Conservation (phyloP, 2,329 filamentous ascomycete genomes). For the Aspergillus novofumigatus region DNA sequence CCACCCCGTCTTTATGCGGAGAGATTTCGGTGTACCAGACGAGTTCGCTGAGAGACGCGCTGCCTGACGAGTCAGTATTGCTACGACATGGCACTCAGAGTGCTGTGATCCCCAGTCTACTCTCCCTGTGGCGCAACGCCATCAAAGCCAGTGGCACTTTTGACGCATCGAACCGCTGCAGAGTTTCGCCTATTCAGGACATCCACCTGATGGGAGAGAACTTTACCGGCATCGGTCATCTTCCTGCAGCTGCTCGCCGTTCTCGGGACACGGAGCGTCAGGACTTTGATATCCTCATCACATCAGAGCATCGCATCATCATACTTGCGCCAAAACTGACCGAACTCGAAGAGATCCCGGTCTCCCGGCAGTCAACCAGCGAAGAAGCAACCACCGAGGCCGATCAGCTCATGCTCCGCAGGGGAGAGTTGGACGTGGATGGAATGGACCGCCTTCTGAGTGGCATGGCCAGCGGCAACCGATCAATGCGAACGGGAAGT, state of each 20-base stretch:
- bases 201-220: slow-evolving; percentile 40
- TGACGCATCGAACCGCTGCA: slow-evolving; percentile 36
- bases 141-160: slow-evolving; percentile 35
- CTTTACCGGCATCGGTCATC: slow-evolving; percentile 35
- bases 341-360: slow-evolving; percentile 20
- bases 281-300: slow-evolving; percentile 38
- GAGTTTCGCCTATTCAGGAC: slow-evolving; percentile 36
- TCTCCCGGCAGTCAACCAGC: slow-evolving; percentile 9
- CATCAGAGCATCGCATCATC: slow-evolving; percentile 38
- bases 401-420: slow-evolving; percentile 40
- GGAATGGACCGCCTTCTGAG: slow-evolving; percentile 46
- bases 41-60: slow-evolving; percentile 30
- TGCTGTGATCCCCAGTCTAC: slow-evolving; percentile 41
- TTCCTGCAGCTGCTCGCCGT: slow-evolving; percentile 27
- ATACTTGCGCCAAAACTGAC: slow-evolving; percentile 31
- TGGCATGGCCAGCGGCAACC: slow-evolving; percentile 35
- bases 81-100: slow-evolving; percentile 41
- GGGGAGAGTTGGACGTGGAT: slow-evolving; percentile 44
- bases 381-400: slow-evolving; percentile 21
- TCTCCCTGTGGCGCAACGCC: slow-evolving; percentile 42
- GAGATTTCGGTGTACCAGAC: slow-evolving; percentile 39
- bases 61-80: slow-evolving; percentile 42
- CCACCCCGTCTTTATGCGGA: slow-evolving; percentile 34
- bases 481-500: slow-evolving; percentile 31
- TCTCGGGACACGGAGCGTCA: slow-evolving; percentile 19